These are phyloP conservation scores for Eutypella sp. DNA, from an alignment of 2,329 filamentous ascomycete species.

Conservation along the genomic window DNA sequence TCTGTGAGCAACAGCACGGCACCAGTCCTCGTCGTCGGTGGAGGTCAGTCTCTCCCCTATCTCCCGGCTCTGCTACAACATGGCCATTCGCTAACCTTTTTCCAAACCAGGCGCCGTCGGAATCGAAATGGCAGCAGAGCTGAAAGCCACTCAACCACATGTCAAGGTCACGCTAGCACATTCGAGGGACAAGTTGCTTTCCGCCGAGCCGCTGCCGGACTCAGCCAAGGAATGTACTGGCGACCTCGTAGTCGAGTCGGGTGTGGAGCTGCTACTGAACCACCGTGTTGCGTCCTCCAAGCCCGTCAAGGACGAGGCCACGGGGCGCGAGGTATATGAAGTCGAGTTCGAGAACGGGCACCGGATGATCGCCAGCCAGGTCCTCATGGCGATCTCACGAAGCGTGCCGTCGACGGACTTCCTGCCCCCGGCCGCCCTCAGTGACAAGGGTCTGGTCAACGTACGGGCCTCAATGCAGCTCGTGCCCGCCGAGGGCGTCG, in stretches of 20 bases:
- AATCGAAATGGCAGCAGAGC: slow-evolving; percentile 75
- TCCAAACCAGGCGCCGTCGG: slow-evolving; percentile 61
- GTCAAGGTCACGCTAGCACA: slow-evolving; percentile 69
- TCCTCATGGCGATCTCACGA: slow-evolving; percentile 66
- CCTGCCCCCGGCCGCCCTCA: slow-evolving; percentile 53
- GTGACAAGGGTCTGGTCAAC: slow-evolving; percentile 61
- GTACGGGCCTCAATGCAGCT: slow-evolving; percentile 48
- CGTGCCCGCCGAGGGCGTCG: slow-evolving; percentile 42
- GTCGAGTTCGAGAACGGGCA: slow-evolving; percentile 57
- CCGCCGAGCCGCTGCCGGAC: slow-evolving; percentile 66
- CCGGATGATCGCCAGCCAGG: slow-evolving; percentile 55
- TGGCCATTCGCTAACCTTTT: background rate
- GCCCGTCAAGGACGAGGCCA: slow-evolving; percentile 41
- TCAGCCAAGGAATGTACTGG: slow-evolving; percentile 61
- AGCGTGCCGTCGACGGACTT: slow-evolving; percentile 58
- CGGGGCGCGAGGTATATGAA: slow-evolving; percentile 32
- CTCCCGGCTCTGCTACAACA: background rate
- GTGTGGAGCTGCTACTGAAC: slow-evolving; percentile 60
- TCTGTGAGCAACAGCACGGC: slow-evolving; percentile 45
- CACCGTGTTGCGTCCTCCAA: slow-evolving; percentile 50
- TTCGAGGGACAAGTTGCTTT: slow-evolving; percentile 64
- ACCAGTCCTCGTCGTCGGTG: slow-evolving; percentile 69
- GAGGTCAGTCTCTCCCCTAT: slow-evolving; percentile 37
- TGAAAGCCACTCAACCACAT: slow-evolving; percentile 62
- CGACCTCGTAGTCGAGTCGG: slow-evolving; percentile 53